Evolutionary conservation across 2,329 filamentous ascomycete species (phyloP).

Genomic region (Pyricularia sp.): DNA sequence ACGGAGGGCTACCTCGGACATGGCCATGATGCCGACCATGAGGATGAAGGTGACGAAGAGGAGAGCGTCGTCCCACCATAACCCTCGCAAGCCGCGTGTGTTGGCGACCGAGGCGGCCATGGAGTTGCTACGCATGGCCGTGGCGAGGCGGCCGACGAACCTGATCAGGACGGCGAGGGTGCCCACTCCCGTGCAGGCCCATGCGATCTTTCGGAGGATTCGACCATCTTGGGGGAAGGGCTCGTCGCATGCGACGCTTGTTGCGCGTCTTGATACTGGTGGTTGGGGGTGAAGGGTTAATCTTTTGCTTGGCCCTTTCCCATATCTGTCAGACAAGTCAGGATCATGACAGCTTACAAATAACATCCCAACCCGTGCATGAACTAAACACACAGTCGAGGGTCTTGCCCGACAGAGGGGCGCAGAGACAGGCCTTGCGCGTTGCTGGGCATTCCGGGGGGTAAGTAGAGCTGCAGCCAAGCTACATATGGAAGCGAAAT

Average conservation of each 20-base stretch:
- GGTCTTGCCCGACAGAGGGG: not conserved
- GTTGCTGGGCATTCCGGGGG: not conserved
- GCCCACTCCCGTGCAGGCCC: not conserved
- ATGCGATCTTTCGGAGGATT: not conserved
- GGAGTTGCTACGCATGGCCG: not conserved
- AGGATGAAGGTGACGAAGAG: not conserved
- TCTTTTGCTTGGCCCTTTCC: not conserved
- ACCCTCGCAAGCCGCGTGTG: not conserved
- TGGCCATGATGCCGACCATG: not conserved
- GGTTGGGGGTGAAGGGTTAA: not conserved
- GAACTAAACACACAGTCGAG: not conserved
- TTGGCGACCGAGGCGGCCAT: not conserved
- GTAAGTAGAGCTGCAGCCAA: not conserved
- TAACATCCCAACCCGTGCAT: conserved; percentile 1
- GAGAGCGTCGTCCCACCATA: conserved; percentile 2
- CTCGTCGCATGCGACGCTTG: not conserved
- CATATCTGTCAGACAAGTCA: not conserved
- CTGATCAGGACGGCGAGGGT: not conserved
- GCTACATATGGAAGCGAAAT: not conserved
- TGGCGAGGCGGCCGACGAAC: not conserved
- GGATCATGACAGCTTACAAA: not conserved
- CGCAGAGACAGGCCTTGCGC: not conserved
- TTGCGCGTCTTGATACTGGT: not conserved
- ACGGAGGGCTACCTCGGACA: not conserved
- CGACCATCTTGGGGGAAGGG: not conserved